These are phyloP conservation scores for Solanum rostratum DNA, from an alignment of 257 asterid genomes.

Conservation along the genomic window DNA sequence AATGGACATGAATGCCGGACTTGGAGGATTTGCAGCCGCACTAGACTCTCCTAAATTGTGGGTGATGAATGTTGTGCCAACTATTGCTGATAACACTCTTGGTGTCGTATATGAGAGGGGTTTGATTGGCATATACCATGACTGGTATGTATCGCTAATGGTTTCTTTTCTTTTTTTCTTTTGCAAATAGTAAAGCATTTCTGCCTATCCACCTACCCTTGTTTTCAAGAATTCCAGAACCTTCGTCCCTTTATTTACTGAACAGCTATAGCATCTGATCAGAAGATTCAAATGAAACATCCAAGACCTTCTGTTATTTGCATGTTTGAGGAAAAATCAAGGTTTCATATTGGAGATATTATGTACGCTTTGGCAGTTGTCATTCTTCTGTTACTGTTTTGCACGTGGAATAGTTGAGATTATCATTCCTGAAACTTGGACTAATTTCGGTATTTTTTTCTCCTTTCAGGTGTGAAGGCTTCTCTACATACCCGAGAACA, in stretches of 20 bases:
- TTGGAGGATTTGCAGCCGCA: conserved; percentile 88
- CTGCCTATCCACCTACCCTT: neutral
- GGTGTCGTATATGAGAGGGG: conserved; percentile 78
- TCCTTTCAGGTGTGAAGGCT: conserved; percentile 78
- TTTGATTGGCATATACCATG: conserved; percentile 84
- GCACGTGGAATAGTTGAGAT: neutral
- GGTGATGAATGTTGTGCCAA: conserved; percentile 95
- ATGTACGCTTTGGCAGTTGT: neutral
- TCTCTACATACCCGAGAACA: conserved; percentile 92
- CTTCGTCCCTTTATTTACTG: neutral
- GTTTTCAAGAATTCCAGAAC: neutral
- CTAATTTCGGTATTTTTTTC: neutral
- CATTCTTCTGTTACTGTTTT: neutral
- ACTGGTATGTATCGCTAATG: conserved; percentile 42
- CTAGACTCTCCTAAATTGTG: conserved; percentile 67
- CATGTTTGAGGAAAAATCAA: neutral
- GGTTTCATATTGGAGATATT: neutral
- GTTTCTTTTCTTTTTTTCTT: neutral
- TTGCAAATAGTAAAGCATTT: neutral
- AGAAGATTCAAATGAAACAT: neutral
- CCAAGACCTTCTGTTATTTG: neutral
- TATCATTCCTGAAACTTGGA: neutral
- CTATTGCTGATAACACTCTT: conserved; percentile 53
- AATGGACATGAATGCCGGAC: conserved; percentile 94
- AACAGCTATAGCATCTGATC: neutral